Evolutionary conservation across 2,329 filamentous ascomycete genomes (phyloP), one percentile per base, ranked within the genome.

Genomic region (Aspergillus jensenii): DNA sequence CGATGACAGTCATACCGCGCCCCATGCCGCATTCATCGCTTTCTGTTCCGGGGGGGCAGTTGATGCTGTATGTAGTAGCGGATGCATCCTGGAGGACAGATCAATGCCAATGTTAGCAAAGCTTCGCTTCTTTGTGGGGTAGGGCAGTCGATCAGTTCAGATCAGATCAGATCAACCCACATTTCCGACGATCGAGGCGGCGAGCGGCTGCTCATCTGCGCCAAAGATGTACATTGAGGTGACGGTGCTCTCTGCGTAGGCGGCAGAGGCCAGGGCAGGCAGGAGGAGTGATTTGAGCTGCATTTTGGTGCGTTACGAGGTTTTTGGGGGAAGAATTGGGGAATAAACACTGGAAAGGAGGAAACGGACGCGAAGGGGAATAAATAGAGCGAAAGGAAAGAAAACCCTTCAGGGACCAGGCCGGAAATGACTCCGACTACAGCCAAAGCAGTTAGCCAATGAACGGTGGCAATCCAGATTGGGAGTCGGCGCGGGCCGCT

Each of bases 21-120:
- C 68, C 68, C 64, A 71, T 66, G 14, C 68, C 68, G 40, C 69
- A 71, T 15, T 67, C 62, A 4, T 40, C 43, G 46, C 56, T 19
- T 46, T 67, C 61, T 6, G 66, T 67, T 3, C 67, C 63, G 1
- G 58, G 53, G 0, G 65, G 60, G 9, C 68, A 68, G 35, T 65
- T 68, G 41, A 70, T 62, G 35, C 60, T 65, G 46, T 67, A 70
- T 2, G 68, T 69, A 4, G 66, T 69, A 3, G 64, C 67, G 12
- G 64, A 63, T 11, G 63, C 59, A 40, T 66, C 59, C 68, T 71
- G 8, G 27, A 4, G 14, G 27, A 8, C 27, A 31, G 27, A 31
- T 31, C 4, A 19, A 14, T 37, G 3, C 2, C 11, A 17, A 2
- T n/a, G 12, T 43, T 17, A 47, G 52, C n/a, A 8, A 9, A 14